Evolutionary conservation across 768 basidiomycete species (phyloP).

Genomic region (Trametopsis cervina): DNA sequence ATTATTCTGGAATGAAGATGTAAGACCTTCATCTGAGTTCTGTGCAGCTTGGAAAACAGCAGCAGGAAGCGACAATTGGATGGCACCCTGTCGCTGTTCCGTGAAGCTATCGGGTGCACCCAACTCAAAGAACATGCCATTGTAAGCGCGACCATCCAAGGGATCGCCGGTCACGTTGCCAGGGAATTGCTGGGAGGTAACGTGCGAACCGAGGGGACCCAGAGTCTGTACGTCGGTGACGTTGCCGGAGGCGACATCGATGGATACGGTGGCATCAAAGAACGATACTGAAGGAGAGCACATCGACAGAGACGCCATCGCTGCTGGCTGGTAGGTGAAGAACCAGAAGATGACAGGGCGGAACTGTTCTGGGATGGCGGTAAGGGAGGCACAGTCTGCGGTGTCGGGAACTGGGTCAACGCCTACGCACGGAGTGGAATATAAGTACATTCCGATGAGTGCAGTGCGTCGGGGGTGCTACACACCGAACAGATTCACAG

Average conservation of each 20-base stretch:
- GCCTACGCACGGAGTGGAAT: neutral
- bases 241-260: conserved; percentile 37
- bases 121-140: conserved; percentile 43
- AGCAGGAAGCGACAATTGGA: conserved; percentile 42
- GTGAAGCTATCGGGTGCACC: conserved; percentile 32
- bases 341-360: conserved; percentile 53
- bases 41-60: conserved; percentile 43
- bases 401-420: conserved; percentile 6
- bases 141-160: conserved; percentile 27
- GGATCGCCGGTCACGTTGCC: conserved; percentile 9
- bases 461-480: too few species aligned
- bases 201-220: conserved; percentile 25
- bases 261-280: conserved; percentile 36
- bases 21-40: conserved; percentile 31
- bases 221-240: conserved; percentile 36
- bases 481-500: conserved; percentile 38
- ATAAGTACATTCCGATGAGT: neutral
- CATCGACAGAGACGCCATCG: conserved; percentile 37
- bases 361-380: conserved; percentile 28
- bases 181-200: conserved; percentile 35
- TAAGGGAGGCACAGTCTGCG: conserved; percentile 18
- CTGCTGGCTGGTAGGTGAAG: conserved; percentile 36
- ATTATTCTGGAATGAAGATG: conserved; percentile 30
- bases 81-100: conserved; percentile 33
- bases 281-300: conserved; percentile 40